A percentile compares a stretch with the other conserved stretches of the same genome.
Conservation (phyloP, 306 rosid species). For the Casuarina equisetifolia region DNA sequence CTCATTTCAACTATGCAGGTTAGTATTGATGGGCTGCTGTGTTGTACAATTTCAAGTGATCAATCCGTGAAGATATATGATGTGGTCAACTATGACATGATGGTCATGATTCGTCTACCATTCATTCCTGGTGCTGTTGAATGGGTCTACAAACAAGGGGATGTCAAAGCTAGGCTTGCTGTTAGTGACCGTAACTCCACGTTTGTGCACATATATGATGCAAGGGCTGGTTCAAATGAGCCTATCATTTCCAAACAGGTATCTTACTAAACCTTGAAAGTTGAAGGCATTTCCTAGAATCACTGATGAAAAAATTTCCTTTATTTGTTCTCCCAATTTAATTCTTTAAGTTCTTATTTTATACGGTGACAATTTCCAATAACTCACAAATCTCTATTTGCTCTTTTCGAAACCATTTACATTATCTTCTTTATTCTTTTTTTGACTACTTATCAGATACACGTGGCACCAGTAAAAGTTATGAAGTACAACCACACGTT, state of each 20-base stretch:
- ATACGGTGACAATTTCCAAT: too few species aligned
- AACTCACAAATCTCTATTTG: too few species aligned
- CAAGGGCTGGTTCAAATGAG: conserved; percentile 82
- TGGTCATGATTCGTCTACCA: conserved; percentile 89
- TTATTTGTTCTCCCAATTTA: too few species aligned
- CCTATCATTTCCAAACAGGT: conserved; percentile 86
- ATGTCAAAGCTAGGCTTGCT: conserved; percentile 87
- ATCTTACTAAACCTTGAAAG: conserved; percentile 21
- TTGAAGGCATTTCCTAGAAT: background rate
- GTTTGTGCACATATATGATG: conserved; percentile 84
- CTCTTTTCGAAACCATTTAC: conserved; percentile 1
- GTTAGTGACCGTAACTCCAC: conserved; percentile 76
- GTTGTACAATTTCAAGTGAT: conserved; percentile 92
- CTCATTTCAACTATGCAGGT: conserved; percentile 84
- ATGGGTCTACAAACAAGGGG: conserved; percentile 98
- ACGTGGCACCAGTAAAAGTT: conserved; percentile 76
- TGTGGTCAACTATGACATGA: conserved; percentile 95
- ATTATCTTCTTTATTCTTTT: background rate
- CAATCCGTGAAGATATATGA: conserved; percentile 89
- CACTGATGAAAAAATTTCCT: too few species aligned
- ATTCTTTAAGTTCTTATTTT: too few species aligned
- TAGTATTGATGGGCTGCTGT: conserved; percentile 92
- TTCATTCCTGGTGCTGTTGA: conserved; percentile 86
- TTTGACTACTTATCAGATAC: conserved; percentile 47
- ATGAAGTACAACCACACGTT: conserved; percentile 73